Evolutionary conservation across 495 filamentous ascomycete genomes (phyloP), one percentile per base, ranked within the genome.

Genomic region (Penicillium angulare): DNA sequence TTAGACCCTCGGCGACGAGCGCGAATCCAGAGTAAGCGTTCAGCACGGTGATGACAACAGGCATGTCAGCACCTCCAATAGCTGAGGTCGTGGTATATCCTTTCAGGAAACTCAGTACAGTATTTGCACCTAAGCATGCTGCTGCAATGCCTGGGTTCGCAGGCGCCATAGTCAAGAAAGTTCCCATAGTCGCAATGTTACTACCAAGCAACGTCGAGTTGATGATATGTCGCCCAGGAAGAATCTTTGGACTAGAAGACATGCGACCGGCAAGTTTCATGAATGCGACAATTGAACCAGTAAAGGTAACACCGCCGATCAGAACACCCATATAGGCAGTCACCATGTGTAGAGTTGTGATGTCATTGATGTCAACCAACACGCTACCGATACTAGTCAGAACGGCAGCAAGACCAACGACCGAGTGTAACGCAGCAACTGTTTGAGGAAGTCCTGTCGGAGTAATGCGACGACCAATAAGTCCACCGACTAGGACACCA

Each of bases 11-110:
- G 0, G 88, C 87, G 1, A 92, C 86, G 26, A 92, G 71, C 0
- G 88, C 88, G 49, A 92, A 92, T 7, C 88, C 88, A 35, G 86
- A 89, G 58, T 91, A 92, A 3, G 88, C 88, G 60, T 92, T 92
- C 12, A 92, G 72, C 6, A 91, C 87, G 0, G 87, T 92, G 51
- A 92, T 91, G 16, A 90, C 88, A 15, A 92, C 88, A 13, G 88
- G 87, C 87, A 90, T 90, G 59, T 90, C 88, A 4, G 87, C 88
- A n/a, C 87, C 88, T 9, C 88, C 88, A 62, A 92, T 90, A 8
- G 86, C 87, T 26, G 88, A 74, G 0, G 88, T 92, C 2, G 88
- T 90, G 9, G 88, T 92, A 56, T 79, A 90, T 3, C 88, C 88
- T 60, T 92, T 90, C 49, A 87, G 55, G 73, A 92, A 92, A 38